Conservation (phyloP, 805 yeast species). For the Yarrowia sp. region DNA sequence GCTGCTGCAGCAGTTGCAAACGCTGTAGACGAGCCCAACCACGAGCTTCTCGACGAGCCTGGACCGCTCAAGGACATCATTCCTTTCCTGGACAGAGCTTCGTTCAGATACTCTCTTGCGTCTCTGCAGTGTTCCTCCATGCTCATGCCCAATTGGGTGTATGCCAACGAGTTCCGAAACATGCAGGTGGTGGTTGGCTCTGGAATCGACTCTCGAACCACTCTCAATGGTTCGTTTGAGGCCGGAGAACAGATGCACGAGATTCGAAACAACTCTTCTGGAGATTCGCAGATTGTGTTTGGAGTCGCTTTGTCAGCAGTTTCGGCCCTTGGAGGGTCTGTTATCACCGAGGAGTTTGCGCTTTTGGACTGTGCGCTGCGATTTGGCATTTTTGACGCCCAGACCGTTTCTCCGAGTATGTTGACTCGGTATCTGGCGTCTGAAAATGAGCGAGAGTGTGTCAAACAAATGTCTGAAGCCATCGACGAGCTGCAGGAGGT, state of each 20-base stretch:
- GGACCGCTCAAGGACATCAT: constrained; percentile 16
- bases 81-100: constrained; percentile 1
- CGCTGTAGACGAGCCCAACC: neutral
- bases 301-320: neutral
- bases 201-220: neutral
- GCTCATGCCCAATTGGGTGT: constrained; percentile 17
- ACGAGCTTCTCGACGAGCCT: neutral
- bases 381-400: constrained; percentile 15
- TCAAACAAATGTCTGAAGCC: neutral
- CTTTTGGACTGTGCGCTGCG: neutral
- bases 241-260: constrained; percentile 18
- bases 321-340: neutral
- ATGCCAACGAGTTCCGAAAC: constrained; percentile 19
- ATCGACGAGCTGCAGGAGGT: neutral
- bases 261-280: neutral
- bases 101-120: neutral
- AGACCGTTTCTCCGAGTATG: constrained; percentile 1
- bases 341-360: neutral
- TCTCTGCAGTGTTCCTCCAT: constrained; percentile 3
- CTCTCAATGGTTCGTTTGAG: constrained; percentile 16
- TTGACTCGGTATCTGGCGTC: neutral
- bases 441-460: neutral
- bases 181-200: constrained; percentile 7
- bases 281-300: constrained; percentile 7
- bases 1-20: neutral